These are phyloP conservation scores for Sphagnum fallax DNA, from an alignment of 228 moss, liverwort and hornwort genomes.

Conservation along the genomic window DNA sequence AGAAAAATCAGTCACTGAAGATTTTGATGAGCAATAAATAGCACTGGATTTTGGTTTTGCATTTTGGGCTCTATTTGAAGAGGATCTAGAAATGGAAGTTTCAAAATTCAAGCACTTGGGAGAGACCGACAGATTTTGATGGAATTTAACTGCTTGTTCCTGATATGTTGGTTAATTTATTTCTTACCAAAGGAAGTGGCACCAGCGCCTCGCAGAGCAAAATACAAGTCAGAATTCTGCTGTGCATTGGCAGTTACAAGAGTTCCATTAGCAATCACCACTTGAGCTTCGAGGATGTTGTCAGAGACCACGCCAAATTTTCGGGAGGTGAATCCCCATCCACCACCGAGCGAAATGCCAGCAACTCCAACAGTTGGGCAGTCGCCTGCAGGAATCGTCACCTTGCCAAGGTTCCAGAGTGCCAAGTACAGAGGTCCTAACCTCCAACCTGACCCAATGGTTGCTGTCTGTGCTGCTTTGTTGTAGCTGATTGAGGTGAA, in stretches of 20 bases:
- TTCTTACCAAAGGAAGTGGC: conserved; percentile 38
- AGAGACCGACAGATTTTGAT: too few species aligned
- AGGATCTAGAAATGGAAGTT: too few species aligned
- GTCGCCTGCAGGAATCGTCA: conserved; percentile 46
- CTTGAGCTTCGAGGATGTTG: conserved; percentile 35
- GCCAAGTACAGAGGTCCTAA: conserved; percentile 61
- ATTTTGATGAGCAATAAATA: too few species aligned
- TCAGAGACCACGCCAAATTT: conserved; percentile 58
- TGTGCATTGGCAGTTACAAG: conserved; percentile 41
- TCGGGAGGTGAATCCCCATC: conserved; percentile 65
- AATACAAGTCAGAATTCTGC: conserved; percentile 43
- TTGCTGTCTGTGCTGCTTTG: conserved; percentile 20
- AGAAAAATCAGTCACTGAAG: too few species aligned
- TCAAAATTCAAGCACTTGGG: too few species aligned
- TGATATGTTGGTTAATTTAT: neutral
- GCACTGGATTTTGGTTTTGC: too few species aligned
- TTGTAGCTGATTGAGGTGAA: conserved; percentile 47
- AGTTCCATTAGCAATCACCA: conserved; percentile 48
- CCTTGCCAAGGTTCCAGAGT: conserved; percentile 79
- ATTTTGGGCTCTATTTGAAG: too few species aligned
- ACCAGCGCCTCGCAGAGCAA: conserved; percentile 58
- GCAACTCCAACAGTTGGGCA: conserved; percentile 61
- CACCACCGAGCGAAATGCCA: conserved; percentile 71
- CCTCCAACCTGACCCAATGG: conserved; percentile 50
- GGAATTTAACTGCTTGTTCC: too few species aligned